Percentiles rank a stretch among this genome's conserved stretches.
These are phyloP conservation scores for Pholiota adiposa DNA, from an alignment of 1,284 basidiomycete genomes.

Conservation along the genomic window DNA sequence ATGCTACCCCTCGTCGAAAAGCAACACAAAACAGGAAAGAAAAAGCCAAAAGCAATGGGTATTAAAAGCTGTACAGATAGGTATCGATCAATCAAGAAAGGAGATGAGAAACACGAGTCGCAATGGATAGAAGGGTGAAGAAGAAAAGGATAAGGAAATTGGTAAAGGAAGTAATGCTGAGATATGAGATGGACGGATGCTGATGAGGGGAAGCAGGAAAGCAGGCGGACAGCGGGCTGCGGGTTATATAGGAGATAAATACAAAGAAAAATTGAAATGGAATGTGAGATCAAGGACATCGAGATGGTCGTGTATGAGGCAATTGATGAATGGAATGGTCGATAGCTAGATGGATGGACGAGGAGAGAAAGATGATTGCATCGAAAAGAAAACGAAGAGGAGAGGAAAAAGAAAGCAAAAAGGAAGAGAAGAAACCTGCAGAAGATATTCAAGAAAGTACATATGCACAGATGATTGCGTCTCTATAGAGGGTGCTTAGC, in stretches of 20 bases:
- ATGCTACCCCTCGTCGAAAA: background rate
- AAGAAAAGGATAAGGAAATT: background rate
- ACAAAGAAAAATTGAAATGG: background rate
- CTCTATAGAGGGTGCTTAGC: conserved; percentile 4
- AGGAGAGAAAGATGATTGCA: background rate
- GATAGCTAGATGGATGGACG: background rate
- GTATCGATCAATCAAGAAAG: background rate
- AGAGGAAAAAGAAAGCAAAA: background rate
- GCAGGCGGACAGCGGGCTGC: background rate
- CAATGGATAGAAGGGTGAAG: background rate
- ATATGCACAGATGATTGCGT: background rate
- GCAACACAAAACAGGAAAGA: background rate
- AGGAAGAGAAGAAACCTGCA: background rate
- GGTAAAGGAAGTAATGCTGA: background rate
- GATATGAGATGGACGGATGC: background rate
- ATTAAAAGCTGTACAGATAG: conserved; percentile 3
- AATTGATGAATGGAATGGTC: background rate
- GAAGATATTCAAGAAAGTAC: conserved; percentile 1
- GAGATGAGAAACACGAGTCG: background rate
- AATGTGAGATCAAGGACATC: background rate
- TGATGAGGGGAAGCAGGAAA: background rate
- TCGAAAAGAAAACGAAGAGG: background rate
- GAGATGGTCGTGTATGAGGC: background rate
- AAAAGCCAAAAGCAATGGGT: background rate
- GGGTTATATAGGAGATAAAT: conserved; percentile 8